These are phyloP conservation scores for Phytopythium mirpurense DNA, from an alignment of 352 stramenopile genomes.

Conservation along the genomic window DNA sequence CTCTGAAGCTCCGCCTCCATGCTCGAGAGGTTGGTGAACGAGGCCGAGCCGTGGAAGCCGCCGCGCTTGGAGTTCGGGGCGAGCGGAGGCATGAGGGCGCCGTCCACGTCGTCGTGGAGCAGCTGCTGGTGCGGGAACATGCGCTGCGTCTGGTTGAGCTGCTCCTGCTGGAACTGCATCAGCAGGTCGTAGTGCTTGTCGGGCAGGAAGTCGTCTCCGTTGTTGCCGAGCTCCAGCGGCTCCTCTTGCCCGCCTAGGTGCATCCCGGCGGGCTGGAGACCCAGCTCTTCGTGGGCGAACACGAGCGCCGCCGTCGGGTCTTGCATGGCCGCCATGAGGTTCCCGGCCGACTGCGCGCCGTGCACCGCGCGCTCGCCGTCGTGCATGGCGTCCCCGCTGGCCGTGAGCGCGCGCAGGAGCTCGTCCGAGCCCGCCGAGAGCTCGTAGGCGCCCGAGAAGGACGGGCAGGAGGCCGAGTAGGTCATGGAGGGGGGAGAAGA, in stretches of 20 bases:
- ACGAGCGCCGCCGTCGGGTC: neutral
- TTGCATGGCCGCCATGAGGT: conserved; percentile 9
- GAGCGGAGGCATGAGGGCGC: conserved; percentile 3
- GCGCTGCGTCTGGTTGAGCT: conserved; percentile 32
- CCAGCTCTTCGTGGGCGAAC: conserved; percentile 1
- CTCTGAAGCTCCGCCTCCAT: conserved; percentile 61
- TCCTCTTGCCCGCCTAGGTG: conserved; percentile 20
- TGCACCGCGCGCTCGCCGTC: conserved; percentile 18
- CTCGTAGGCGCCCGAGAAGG: conserved; percentile 62
- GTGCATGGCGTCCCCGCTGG: conserved; percentile 15
- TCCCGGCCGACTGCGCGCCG: conserved; percentile 9
- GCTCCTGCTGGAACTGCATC: conserved; percentile 59
- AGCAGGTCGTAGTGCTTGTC: conserved; percentile 50
- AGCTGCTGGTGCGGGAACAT: conserved; percentile 44
- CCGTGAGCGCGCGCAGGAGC: conserved; percentile 31
- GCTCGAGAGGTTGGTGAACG: conserved; percentile 63
- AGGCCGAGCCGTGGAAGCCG: conserved; percentile 58
- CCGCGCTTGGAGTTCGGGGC: conserved; percentile 21
- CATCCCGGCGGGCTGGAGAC: conserved; percentile 8
- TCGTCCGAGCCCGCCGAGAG: conserved; percentile 29
- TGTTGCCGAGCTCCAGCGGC: conserved; percentile 12
- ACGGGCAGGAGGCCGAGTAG: conserved; percentile 70
- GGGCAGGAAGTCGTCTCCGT: conserved; percentile 10
- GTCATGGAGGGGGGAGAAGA: conserved; percentile 35
- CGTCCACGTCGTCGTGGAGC: conserved; percentile 24